Conservation (phyloP, 2,329 filamentous ascomycete species). For the Microcera coccophila region DNA sequence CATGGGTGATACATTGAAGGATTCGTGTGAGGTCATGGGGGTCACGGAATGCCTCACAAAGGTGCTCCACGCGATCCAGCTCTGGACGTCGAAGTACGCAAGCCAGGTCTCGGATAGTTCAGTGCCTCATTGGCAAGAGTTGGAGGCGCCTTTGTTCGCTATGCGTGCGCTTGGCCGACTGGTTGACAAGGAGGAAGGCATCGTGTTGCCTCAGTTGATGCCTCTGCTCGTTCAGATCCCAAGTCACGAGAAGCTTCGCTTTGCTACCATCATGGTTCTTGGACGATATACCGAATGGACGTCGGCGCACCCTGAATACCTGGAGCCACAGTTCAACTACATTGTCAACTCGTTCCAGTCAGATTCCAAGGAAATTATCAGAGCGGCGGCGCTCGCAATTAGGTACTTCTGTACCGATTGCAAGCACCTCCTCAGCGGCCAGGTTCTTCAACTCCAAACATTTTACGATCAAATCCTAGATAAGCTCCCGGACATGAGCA, state of each 20-base stretch:
- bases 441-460: constrained; percentile 79
- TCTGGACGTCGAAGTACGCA: constrained; percentile 83
- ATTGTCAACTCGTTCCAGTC: constrained; percentile 91
- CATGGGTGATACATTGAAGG: constrained; percentile 97
- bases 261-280: constrained; percentile 96
- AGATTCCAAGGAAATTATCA: constrained; percentile 82
- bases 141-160: constrained; percentile 91
- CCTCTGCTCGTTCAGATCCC: constrained; percentile 91
- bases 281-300: constrained; percentile 99
- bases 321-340: constrained; percentile 91
- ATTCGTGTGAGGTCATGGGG: constrained; percentile 93
- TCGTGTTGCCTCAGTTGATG: constrained; percentile 87
- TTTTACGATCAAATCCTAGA: constrained; percentile 92
- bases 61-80: constrained; percentile 77
- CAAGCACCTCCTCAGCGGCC: constrained; percentile 75
- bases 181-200: constrained; percentile 83
- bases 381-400: constrained; percentile 88
- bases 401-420: constrained; percentile 98
- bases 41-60: constrained; percentile 88
- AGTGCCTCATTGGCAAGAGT: constrained; percentile 92
- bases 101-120: constrained; percentile 66
- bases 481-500: constrained; percentile 76
- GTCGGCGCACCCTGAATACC: constrained; percentile 82
- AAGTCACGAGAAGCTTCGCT: constrained; percentile 94
- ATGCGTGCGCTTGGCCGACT: constrained; percentile 95